Conservation (phyloP, 1,284 basidiomycete genomes). For the Ceratobasidium theobromae region DNA sequence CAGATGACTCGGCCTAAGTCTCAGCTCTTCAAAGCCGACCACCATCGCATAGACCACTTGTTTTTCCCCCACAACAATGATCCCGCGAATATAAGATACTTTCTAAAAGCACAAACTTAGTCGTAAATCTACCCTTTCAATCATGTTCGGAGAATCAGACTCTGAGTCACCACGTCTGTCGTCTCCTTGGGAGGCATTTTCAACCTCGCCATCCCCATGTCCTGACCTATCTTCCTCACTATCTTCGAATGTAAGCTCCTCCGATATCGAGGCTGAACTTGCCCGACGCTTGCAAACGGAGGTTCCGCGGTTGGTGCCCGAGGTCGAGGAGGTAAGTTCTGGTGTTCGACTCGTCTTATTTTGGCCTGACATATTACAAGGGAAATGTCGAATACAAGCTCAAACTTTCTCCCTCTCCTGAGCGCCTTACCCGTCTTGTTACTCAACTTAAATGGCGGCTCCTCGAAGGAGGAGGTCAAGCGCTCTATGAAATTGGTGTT, state of each 20-base stretch:
- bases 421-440: constrained; percentile 59
- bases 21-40: background rate
- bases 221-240: constrained; percentile 8
- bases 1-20: background rate
- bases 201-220: constrained; percentile 43
- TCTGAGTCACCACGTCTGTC: constrained; percentile 73
- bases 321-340: constrained; percentile 60
- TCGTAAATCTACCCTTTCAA: constrained; percentile 29
- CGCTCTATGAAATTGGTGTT: constrained; percentile 91
- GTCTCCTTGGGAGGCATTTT: constrained; percentile 75
- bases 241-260: constrained; percentile 30
- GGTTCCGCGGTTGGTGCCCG: constrained; percentile 66
- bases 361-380: constrained; percentile 40
- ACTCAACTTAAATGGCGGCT: constrained; percentile 95
- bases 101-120: constrained; percentile 33
- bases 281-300: constrained; percentile 33
- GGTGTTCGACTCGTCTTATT: background rate
- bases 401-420: constrained; percentile 55
- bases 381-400: constrained; percentile 87
- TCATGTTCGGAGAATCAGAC: constrained; percentile 77
- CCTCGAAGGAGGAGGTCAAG: constrained; percentile 86
- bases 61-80: constrained; percentile 48
- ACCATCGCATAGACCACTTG: background rate
- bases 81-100: constrained; percentile 59
- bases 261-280: constrained; percentile 30